phyloP scores from a whole-genome alignment of 2,329 filamentous ascomycete genomes.

The Phoma sp. region DNA sequence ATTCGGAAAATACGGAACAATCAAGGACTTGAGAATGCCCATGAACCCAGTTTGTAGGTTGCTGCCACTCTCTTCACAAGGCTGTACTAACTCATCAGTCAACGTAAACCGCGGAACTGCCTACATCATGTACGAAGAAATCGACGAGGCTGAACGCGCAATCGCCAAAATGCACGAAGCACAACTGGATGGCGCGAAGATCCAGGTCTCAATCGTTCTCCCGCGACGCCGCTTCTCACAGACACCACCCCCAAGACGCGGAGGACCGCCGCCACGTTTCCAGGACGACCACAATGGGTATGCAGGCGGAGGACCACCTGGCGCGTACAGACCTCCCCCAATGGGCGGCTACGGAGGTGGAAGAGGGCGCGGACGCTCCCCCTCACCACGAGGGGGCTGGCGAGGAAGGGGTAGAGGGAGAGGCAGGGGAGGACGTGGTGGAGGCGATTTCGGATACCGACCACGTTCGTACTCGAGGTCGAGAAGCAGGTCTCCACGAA shows the following conservation, averaged over 20 bases:
- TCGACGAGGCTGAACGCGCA: constrained; percentile 81
- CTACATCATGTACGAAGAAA: constrained; percentile 82
- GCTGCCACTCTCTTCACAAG: background rate
- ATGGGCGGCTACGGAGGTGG: constrained; percentile 37
- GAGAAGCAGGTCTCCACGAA: constrained; percentile 51
- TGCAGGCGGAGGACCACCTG: constrained; percentile 43
- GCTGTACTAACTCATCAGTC: constrained; percentile 58
- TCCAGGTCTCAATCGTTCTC: constrained; percentile 88
- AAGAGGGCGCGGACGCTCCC: constrained; percentile 38
- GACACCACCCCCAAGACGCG: constrained; percentile 74
- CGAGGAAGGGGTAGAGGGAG: constrained; percentile 43
- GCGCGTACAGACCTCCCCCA: constrained; percentile 46
- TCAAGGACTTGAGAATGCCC: constrained; percentile 87
- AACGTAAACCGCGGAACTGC: constrained; percentile 91
- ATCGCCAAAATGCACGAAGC: constrained; percentile 98
- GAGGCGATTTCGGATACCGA: constrained; percentile 40
- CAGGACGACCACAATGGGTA: constrained; percentile 31
- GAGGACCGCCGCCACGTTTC: constrained; percentile 52
- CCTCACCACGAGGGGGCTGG: constrained; percentile 49
- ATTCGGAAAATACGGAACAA: constrained; percentile 85
- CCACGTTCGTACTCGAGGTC: constrained; percentile 43
- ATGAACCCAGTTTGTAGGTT: constrained; percentile 81
- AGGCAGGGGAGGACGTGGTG: constrained; percentile 41
- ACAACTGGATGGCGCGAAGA: constrained; percentile 81
- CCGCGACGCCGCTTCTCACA: constrained; percentile 82